Conservation (phyloP, 495 filamentous ascomycete genomes). For the Extremus antarcticus region DNA sequence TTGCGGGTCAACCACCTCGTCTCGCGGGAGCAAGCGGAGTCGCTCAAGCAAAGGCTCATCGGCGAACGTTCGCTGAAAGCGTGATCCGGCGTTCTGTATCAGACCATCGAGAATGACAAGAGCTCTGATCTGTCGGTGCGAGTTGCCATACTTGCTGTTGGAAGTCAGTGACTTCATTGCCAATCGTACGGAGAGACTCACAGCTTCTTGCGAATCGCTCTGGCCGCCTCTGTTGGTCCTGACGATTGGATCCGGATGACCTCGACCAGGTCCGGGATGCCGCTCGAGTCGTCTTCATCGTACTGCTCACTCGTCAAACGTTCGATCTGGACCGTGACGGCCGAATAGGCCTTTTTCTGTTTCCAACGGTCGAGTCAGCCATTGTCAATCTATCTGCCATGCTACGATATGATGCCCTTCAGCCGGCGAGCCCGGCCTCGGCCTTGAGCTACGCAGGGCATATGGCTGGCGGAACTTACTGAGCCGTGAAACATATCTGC, state of each 20-base stretch:
- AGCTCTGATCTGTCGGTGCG: slow-evolving; percentile 83
- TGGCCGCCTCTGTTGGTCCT: slow-evolving; percentile 80
- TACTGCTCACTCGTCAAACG: slow-evolving; percentile 79
- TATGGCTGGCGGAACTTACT: no score
- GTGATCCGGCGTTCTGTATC: slow-evolving; percentile 84
- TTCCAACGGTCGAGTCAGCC: neutral
- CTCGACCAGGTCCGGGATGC: slow-evolving; percentile 89
- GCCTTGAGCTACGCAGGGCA: no score
- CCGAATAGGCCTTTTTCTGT: slow-evolving; percentile 88
- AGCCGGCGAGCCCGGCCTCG: no score
- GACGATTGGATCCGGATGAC: slow-evolving; percentile 79
- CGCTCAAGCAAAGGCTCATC: slow-evolving; percentile 93
- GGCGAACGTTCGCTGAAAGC: slow-evolving; percentile 77
- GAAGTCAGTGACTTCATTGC: slow-evolving; percentile 9
- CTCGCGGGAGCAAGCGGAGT: slow-evolving; percentile 75
- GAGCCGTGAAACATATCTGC: no score
- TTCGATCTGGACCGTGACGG: slow-evolving; percentile 90
- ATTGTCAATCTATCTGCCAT: neutral
- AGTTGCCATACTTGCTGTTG: slow-evolving; percentile 87
- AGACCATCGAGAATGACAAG: slow-evolving; percentile 85
- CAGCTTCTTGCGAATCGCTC: slow-evolving; percentile 94
- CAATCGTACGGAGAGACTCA: slow-evolving; percentile 31
- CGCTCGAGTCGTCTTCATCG: slow-evolving; percentile 81
- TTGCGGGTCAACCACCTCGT: slow-evolving; percentile 69
- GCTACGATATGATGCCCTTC: no score